Evolutionary conservation across 805 yeast species (phyloP).

Genomic region (Schwanniomyces sp.): DNA sequence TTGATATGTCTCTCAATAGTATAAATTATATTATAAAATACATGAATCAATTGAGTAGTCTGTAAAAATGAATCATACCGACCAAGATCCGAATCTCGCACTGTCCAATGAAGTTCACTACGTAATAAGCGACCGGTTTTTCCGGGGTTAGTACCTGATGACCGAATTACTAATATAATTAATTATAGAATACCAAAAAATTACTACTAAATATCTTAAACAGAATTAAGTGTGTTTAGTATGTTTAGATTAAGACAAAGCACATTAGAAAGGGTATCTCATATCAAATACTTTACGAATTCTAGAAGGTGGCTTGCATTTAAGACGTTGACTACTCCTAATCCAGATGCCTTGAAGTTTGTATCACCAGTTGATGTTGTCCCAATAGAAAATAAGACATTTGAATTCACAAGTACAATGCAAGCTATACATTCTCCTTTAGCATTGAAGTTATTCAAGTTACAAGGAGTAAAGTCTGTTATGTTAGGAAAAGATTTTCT

Average conservation of each 20-base stretch:
- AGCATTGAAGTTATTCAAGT: slow-evolving; percentile 57
- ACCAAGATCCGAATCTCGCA: not conserved
- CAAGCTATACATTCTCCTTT: slow-evolving; percentile 63
- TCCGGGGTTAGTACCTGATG: not conserved
- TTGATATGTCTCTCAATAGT: not conserved
- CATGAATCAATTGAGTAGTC: too few species aligned
- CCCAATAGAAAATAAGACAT: slow-evolving; percentile 47
- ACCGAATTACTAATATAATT: not conserved
- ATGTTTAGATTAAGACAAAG: not conserved
- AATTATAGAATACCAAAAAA: not conserved
- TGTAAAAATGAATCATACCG: too few species aligned
- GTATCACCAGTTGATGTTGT: slow-evolving; percentile 49
- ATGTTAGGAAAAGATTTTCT: slow-evolving; percentile 76
- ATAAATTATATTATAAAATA: too few species aligned
- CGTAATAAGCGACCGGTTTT: not conserved
- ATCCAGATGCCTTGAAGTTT: slow-evolving; percentile 73
- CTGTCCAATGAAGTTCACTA: not conserved
- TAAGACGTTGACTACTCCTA: slow-evolving; percentile 63
- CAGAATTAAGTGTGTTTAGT: not conserved
- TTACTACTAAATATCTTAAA: not conserved
- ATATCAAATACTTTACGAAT: not conserved
- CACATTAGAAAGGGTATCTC: not conserved
- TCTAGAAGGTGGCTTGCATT: slow-evolving; percentile 29
- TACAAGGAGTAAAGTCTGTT: slow-evolving; percentile 65
- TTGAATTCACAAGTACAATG: slow-evolving; percentile 53